Base-by-base conservation (phyloP, 2,329 filamentous ascomycete species). In the Hypocreales sp. region DNA sequence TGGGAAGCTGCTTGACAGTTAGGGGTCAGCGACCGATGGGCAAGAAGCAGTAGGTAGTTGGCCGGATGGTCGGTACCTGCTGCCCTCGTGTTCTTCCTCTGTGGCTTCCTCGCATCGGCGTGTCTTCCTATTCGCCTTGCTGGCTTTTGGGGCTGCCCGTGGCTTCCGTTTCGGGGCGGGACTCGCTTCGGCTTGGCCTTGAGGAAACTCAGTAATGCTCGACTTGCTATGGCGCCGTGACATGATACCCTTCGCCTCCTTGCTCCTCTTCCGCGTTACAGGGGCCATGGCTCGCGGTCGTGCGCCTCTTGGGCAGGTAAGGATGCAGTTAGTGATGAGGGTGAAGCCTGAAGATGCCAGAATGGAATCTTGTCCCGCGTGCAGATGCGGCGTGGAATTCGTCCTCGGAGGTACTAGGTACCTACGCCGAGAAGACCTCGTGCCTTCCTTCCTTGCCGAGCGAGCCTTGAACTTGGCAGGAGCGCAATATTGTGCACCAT, bases 211-310 rank as follows among this genome's bases (percentile, higher is more conserved):
- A n/a, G n/a, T n/a, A n/a, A n/a, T n/a, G n/a, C n/a, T n/a, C n/a
- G n/a, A n/a, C n/a, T n/a, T n/a, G n/a, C n/a, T n/a, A n/a, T n/a
- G n/a, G n/a, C n/a, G n/a, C n/a, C n/a, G n/a, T n/a, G n/a, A n/a
- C n/a, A n/a, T 8, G 35, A 24, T 25, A 43, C 47, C 43, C 5
- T 31, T 37, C 11, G 26, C 29, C 6, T 38, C 36, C 6, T 21
- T 23, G 16, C 38, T 48, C 30, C 42, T 41, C 22, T 46, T 49
- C n/a, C 41, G 32, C 8, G 39, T 39, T 25, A 25, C 32, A 10
- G 41, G 38, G 5, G 46, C 37, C 48, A 51, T 51, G 5, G 12
- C 16, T 15, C n/a, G 20, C 19, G 12, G 13, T n/a, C n/a, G n/a
- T n/a, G n/a, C n/a, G n/a, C n/a, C n/a, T n/a, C n/a, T n/a, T n/a